Percentiles rank a stretch among this genome's conserved stretches.
Conservation (phyloP, 2,329 filamentous ascomycete genomes). For the Monosporascus cannonballus region DNA sequence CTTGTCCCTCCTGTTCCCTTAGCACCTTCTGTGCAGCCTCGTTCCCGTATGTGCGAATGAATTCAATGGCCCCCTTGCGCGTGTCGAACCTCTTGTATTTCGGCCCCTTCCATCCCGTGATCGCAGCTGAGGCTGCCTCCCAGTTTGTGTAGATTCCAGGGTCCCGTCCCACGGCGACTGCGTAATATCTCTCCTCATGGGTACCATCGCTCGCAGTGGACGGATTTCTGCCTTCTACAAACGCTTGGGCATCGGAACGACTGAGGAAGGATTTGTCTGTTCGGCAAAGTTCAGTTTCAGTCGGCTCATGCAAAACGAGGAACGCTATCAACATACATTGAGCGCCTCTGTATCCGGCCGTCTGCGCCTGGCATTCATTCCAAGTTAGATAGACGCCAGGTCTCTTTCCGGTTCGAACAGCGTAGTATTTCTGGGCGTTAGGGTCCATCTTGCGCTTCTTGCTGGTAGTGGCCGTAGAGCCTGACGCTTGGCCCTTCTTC, state of each 20-base stretch:
- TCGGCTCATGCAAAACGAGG: neutral
- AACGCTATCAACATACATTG: conserved; percentile 50
- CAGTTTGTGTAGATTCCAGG: conserved; percentile 60
- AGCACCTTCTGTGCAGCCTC: conserved; percentile 36
- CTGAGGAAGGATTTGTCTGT: conserved; percentile 75
- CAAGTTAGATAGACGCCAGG: conserved; percentile 59
- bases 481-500: conserved; percentile 12
- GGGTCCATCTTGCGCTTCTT: conserved; percentile 45
- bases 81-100: conserved; percentile 66
- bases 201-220: conserved; percentile 30
- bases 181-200: conserved; percentile 49
- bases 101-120: conserved; percentile 64
- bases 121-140: conserved; percentile 65
- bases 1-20: conserved; percentile 37
- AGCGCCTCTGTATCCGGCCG: conserved; percentile 56
- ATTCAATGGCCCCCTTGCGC: conserved; percentile 69
- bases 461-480: conserved; percentile 13
- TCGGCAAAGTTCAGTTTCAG: conserved; percentile 4
- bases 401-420: conserved; percentile 48
- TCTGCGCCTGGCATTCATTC: conserved; percentile 56
- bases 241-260: conserved; percentile 71
- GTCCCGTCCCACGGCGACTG: conserved; percentile 50
- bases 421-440: conserved; percentile 53
- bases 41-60: conserved; percentile 51
- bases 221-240: conserved; percentile 56